These are phyloP conservation scores for Hemileccinum rubropunctum DNA, from an alignment of 768 basidiomycete genomes.

Conservation along the genomic window DNA sequence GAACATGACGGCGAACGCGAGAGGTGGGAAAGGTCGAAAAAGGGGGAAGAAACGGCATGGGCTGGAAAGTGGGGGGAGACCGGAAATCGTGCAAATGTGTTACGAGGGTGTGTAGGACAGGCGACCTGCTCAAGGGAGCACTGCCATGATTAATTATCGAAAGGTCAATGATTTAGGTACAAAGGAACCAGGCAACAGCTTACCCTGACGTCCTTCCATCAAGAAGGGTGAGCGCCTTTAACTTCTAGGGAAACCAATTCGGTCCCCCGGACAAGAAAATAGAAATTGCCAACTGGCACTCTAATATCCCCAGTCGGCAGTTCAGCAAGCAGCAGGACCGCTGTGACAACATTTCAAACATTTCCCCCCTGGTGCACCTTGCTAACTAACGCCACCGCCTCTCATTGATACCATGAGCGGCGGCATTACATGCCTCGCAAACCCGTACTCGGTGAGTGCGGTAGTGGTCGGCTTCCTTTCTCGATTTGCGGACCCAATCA, in stretches of 20 bases:
- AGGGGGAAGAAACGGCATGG: neutral
- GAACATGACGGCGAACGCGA: neutral
- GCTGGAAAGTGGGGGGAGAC: neutral
- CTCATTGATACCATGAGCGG: constrained; percentile 22
- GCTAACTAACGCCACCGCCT: constrained; percentile 25
- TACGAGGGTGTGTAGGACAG: neutral
- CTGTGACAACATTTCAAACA: constrained; percentile 1
- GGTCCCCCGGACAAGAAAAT: constrained; percentile 2
- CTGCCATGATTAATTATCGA: neutral
- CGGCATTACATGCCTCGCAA: constrained; percentile 35
- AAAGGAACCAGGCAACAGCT: neutral
- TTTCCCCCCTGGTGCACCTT: neutral
- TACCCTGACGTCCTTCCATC: constrained; percentile 4
- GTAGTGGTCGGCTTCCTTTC: constrained; percentile 16
- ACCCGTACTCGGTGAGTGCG: constrained; percentile 30
- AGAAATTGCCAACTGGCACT: constrained; percentile 1
- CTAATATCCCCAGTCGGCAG: neutral
- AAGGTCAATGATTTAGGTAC: neutral
- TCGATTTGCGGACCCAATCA: constrained; percentile 44
- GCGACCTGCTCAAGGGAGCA: neutral
- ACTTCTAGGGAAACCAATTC: neutral
- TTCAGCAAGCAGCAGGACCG: neutral
- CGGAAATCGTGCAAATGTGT: neutral
- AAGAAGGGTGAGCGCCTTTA: neutral
- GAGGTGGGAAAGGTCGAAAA: neutral